phyloP scores from a whole-genome alignment of 140 eudicot species.

The Flaveria floridana region DNA sequence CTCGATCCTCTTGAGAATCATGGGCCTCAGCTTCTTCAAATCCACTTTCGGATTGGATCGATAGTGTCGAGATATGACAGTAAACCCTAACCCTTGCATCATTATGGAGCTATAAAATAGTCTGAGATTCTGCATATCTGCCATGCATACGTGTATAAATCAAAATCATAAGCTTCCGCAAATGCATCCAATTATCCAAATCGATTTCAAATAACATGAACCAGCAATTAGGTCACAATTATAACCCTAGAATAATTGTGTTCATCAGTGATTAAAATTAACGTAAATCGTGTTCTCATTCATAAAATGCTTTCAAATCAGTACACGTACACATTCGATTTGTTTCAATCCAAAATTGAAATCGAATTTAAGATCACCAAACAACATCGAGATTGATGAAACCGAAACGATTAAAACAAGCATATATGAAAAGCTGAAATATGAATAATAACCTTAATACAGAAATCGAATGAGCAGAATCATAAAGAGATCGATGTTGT shows the following conservation, averaged over 20 bases:
- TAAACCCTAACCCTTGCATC: constrained; percentile 29
- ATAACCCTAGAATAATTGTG: constrained; percentile 4
- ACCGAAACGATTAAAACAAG: background rate
- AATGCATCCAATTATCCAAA: background rate
- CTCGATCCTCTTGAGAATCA: constrained; percentile 69
- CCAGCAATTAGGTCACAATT: background rate
- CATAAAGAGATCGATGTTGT: background rate
- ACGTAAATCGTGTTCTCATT: background rate
- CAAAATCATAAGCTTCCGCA: constrained; percentile 1
- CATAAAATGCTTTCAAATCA: background rate
- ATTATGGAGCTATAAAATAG: constrained; percentile 30
- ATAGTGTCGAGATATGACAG: constrained; percentile 38
- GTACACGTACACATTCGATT: background rate
- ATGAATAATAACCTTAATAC: background rate
- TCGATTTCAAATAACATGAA: background rate
- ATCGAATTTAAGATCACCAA: background rate
- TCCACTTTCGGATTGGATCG: constrained; percentile 52
- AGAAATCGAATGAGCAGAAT: constrained; percentile 1
- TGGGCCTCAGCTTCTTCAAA: constrained; percentile 67
- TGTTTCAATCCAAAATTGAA: background rate
- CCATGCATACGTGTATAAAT: background rate
- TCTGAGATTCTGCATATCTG: constrained; percentile 35
- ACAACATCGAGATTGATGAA: background rate
- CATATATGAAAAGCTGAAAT: background rate
- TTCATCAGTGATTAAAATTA: background rate